Evolutionary conservation across 2,329 filamentous ascomycete species (phyloP).

Genomic region (Botrytis byssoidea): DNA sequence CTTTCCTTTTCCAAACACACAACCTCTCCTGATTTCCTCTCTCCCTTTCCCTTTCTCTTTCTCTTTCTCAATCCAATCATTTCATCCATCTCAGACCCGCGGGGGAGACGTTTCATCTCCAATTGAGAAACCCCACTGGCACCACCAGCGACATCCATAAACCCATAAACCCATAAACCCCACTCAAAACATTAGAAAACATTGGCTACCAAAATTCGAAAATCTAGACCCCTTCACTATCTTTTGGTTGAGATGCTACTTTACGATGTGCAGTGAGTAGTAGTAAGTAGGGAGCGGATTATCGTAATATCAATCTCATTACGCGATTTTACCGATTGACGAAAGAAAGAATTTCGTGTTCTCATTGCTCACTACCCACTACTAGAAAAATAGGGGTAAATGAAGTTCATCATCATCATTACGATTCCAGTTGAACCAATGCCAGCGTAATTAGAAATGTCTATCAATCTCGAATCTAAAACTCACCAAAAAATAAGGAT

Average conservation of each 20-base stretch:
- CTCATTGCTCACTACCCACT: not conserved
- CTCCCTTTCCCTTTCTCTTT: not conserved
- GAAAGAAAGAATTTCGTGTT: not conserved
- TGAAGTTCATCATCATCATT: not conserved
- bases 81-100: not conserved
- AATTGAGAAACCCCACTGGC: not conserved
- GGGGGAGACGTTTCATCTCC: not conserved
- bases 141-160: not conserved
- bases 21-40: not conserved
- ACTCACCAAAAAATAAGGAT: not conserved
- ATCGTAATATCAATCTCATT: not conserved
- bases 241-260: not conserved
- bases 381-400: not conserved
- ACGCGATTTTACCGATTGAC: not conserved
- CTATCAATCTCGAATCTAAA: not conserved
- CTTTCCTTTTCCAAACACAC: not conserved
- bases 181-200: not conserved
- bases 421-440: not conserved
- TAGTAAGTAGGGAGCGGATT: not conserved
- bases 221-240: not conserved
- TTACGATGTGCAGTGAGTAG: not conserved
- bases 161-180: not conserved
- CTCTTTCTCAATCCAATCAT: not conserved
- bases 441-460: not conserved
- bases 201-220: not conserved